A percentile compares a stretch with the other conserved stretches of the same genome.
These are phyloP conservation scores for Coniella vitis DNA, from an alignment of 2,329 filamentous ascomycete genomes.

Conservation along the genomic window DNA sequence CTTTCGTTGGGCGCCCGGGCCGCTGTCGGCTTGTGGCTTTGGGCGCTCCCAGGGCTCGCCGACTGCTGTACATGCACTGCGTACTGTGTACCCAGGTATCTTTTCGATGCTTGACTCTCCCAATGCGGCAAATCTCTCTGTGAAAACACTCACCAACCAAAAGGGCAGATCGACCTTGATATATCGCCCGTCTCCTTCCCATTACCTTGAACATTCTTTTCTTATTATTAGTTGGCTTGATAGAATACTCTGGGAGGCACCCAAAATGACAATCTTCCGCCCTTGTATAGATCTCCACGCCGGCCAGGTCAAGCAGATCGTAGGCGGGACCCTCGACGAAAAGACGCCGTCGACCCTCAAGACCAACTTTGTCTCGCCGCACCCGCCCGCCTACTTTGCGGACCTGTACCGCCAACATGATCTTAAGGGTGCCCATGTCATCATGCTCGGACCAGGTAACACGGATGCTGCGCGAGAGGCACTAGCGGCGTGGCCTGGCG, in stretches of 20 bases:
- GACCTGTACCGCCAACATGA: constrained; percentile 69
- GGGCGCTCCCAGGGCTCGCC: not conserved
- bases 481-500: constrained; percentile 68
- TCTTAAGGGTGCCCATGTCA: constrained; percentile 80
- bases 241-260: no score
- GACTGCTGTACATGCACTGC: no score
- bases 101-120: not conserved
- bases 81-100: not conserved
- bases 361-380: constrained; percentile 87
- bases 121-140: not conserved
- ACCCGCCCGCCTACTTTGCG: constrained; percentile 76
- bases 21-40: constrained; percentile 1
- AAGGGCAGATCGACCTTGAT: no score
- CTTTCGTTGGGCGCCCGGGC: not conserved
- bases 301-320: constrained; percentile 97
- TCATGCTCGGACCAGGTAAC: constrained; percentile 91
- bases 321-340: constrained; percentile 82
- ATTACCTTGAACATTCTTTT: no score
- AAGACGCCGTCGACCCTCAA: constrained; percentile 55
- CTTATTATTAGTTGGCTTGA: no score
- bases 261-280: constrained; percentile 80
- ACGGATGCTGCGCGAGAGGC: constrained; percentile 72
- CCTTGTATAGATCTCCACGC: constrained; percentile 97
- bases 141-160: not conserved
- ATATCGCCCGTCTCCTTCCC: not conserved